Conservation (phyloP, 2,329 filamentous ascomycete species). For the Coniochaeta sp. region DNA sequence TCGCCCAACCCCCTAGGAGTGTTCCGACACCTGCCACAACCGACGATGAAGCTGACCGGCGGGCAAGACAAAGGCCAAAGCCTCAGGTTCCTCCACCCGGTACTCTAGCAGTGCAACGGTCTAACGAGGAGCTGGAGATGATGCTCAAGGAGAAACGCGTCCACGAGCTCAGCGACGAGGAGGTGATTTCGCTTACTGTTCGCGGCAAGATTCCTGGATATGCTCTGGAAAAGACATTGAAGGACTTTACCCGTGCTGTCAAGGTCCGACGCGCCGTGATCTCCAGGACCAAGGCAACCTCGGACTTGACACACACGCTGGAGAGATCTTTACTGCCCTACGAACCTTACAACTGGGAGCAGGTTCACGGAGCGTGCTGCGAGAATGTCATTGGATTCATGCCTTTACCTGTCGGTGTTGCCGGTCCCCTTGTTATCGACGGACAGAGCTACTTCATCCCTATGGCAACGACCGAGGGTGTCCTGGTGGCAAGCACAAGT, state of each 20-base stretch:
- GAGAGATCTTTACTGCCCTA: conserved; percentile 85
- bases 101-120: conserved; percentile 35
- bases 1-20: not conserved
- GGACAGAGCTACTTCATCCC: conserved; percentile 94
- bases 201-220: conserved; percentile 93
- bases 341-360: conserved; percentile 87
- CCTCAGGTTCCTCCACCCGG: not conserved
- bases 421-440: conserved; percentile 87
- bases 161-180: conserved; percentile 72
- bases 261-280: conserved; percentile 87
- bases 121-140: conserved; percentile 64
- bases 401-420: conserved; percentile 88
- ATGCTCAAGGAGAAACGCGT: conserved; percentile 75
- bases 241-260: conserved; percentile 86
- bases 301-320: conserved; percentile 66
- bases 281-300: conserved; percentile 75
- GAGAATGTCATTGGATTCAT: conserved; percentile 97
- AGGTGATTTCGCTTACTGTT: conserved; percentile 76
- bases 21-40: not conserved
- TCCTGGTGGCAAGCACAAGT: conserved; percentile 87
- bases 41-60: conserved; percentile 9
- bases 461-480: conserved; percentile 98
- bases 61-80: conserved; percentile 9
- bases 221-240: conserved; percentile 84
- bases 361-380: conserved; percentile 93